Base-by-base conservation (phyloP, 2,329 filamentous ascomycete genomes). In the Pyrenophora tritici-repentis region DNA sequence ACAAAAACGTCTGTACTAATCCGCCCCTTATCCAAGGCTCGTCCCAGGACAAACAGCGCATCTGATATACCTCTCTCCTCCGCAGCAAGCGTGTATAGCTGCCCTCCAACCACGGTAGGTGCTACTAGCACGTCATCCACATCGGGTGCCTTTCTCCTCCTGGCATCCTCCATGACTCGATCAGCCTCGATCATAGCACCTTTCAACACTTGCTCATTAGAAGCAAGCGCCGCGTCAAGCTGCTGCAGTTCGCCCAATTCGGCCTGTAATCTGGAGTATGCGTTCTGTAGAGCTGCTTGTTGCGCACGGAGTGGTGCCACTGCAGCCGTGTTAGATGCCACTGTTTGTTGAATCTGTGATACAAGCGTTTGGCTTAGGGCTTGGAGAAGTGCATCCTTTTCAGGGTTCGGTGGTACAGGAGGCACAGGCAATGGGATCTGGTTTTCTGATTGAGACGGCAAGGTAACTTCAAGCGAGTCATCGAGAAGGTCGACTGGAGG, bases 71-170 rank as follows among this genome's bases (percentile, higher is more conserved):
- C 91, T 59, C 88, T 83, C 75, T 97, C 93, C 70, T 99, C 94
- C 1, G 91, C 91, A 22, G 92, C 90, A 2, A 95, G 79, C 40
- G 87, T 86, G 74, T 97, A 99, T 17, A 99, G 78, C 78, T 99
- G 94, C 59, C 93, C 92, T 0, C 89, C 90, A 4, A 97, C 94
- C 1, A 97, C 88, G 0, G 91, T 97, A 1, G 93, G 91, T 3
- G 92, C 91, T n/a, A 97, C 90, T 2, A 99, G 80, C 29, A 97
- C 82, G 53, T 96, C 91, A 71, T 99, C 94, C 41, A 97, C 88
- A 40, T 87, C 84, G 0, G 92, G 91, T 1, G 86, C 82, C 34
- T 82, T 81, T 41, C 89, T 85, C 13, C 79, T 79, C 49, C 85
- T 82, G n/a, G 89, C 89, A 43, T 85, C 83, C 35, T 85, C 82